phyloP scores from a whole-genome alignment of 495 filamentous ascomycete species.

The Aspergillus conjunctus region DNA sequence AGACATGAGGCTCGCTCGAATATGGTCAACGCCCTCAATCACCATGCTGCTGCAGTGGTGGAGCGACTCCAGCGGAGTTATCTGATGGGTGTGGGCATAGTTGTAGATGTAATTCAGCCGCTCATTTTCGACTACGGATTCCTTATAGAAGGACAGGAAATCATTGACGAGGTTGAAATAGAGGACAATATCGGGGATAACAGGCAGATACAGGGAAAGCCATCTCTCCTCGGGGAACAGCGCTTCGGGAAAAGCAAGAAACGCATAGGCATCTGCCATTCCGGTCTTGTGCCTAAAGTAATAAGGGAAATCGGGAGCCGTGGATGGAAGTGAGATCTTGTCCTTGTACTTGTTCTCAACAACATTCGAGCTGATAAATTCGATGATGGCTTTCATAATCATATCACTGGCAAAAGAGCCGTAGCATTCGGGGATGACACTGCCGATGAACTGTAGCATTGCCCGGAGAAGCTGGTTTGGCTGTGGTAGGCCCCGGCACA shows the following conservation, averaged over 20 bases:
- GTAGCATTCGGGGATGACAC: not conserved
- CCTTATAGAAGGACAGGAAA: not conserved
- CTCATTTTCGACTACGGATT: not conserved
- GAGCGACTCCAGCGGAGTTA: not conserved
- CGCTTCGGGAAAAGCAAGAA: not conserved
- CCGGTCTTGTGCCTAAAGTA: not conserved
- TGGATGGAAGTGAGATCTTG: not conserved
- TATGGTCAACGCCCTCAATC: not conserved
- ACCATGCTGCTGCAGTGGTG: not conserved
- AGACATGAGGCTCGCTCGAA: no score
- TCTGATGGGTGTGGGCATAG: not conserved
- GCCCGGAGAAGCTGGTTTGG: no score
- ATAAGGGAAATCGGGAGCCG: not conserved
- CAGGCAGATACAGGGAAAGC: not conserved
- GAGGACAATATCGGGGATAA: not conserved
- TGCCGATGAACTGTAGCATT: no score
- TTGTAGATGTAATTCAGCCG: not conserved
- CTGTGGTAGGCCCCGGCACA: no score
- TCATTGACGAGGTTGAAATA: not conserved
- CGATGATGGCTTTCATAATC: not conserved
- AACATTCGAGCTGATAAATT: not conserved
- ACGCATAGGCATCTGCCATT: not conserved
- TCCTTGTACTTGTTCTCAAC: not conserved
- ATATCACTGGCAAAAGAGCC: not conserved
- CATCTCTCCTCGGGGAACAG: not conserved